A percentile compares a stretch with the other conserved stretches of the same genome.
These are phyloP conservation scores for Amaranthus hypochondriacus DNA, from an alignment of 148 eudicot species.

Conservation along the genomic window DNA sequence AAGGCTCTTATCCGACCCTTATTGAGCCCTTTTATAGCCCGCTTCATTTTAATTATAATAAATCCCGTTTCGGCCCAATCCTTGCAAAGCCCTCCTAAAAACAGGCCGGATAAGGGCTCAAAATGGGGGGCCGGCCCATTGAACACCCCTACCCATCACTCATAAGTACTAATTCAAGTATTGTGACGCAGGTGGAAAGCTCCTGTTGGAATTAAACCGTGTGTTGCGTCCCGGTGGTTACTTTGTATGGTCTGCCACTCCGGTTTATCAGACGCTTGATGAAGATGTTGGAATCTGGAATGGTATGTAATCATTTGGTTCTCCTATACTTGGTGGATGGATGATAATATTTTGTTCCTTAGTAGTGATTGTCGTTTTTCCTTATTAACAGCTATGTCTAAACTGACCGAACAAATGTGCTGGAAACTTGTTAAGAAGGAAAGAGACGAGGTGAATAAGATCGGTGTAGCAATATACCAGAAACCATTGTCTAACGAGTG, in stretches of 20 bases:
- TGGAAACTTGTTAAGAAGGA: constrained; percentile 63
- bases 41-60: no score
- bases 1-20: no score
- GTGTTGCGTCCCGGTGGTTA: constrained; percentile 65
- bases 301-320: constrained; percentile 26
- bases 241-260: constrained; percentile 79
- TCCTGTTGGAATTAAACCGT: constrained; percentile 60
- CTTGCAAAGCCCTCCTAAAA: no score
- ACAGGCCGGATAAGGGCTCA: no score
- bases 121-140: no score
- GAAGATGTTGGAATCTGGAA: constrained; percentile 55
- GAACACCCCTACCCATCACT: no score
- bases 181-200: constrained; percentile 55
- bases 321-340: not conserved
- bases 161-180: no score
- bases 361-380: constrained; percentile 4
- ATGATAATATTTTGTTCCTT: not conserved
- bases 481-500: constrained; percentile 67
- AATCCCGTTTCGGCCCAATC: no score
- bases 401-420: constrained; percentile 64
- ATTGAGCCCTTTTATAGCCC: no score
- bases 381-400: constrained; percentile 59
- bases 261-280: constrained; percentile 47
- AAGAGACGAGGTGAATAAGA: constrained; percentile 58
- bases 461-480: constrained; percentile 61